phyloP scores from a whole-genome alignment of 139 green algal species.

The Auxenochlorella pyrenoidosa region DNA sequence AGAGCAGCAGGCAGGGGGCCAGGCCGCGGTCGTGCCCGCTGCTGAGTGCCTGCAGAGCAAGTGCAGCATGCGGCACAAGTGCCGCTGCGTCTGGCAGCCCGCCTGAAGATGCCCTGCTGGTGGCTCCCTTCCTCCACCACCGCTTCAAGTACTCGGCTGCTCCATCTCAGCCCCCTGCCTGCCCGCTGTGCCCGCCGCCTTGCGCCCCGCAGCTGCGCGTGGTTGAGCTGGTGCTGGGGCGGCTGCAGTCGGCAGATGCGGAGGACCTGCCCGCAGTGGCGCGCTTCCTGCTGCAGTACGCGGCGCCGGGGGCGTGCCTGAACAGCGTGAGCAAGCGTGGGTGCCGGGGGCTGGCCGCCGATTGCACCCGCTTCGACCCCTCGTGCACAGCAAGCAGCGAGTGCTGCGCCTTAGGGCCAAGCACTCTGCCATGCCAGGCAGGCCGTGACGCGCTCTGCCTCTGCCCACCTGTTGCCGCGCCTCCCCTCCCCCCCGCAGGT shows the following conservation, averaged over 20 bases:
- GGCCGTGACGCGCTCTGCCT: not conserved
- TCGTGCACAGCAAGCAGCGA: not conserved
- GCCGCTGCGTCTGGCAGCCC: too few species aligned
- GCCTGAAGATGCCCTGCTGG: not conserved
- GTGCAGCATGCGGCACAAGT: too few species aligned
- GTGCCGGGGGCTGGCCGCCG: too few species aligned
- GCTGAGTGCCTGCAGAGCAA: not conserved
- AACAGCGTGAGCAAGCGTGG: not conserved
- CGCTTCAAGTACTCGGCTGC: not conserved
- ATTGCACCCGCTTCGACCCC: too few species aligned
- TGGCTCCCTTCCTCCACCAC: too few species aligned
- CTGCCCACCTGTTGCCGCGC: not conserved
- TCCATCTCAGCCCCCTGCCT: not conserved
- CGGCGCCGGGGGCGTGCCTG: not conserved
- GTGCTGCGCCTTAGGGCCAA: too few species aligned
- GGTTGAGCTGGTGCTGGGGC: conserved; percentile 35
- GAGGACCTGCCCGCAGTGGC: conserved; percentile 47
- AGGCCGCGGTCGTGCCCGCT: not conserved
- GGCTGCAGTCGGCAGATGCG: conserved; percentile 40
- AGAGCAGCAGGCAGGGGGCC: conserved; percentile 5
- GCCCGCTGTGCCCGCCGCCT: not conserved
- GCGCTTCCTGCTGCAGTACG: conserved; percentile 51
- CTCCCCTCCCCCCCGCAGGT: conserved; percentile 1
- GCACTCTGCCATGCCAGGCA: not conserved
- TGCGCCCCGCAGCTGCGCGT: conserved; percentile 9